A percentile compares a stretch with the other conserved stretches of the same genome.
These are phyloP conservation scores for Pythium coloratum DNA, from an alignment of 352 stramenopile genomes.

Conservation along the genomic window DNA sequence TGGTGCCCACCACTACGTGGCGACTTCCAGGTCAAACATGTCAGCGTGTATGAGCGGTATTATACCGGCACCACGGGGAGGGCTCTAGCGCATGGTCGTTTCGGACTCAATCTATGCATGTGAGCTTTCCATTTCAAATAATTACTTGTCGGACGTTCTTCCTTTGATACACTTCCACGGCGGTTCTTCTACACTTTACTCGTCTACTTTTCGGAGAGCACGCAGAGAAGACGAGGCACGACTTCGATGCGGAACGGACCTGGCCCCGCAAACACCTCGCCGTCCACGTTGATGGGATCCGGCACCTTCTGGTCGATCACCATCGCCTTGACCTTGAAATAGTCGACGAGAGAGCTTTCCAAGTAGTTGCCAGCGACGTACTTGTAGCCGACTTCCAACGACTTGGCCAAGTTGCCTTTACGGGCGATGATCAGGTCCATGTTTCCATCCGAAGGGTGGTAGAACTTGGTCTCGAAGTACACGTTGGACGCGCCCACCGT, in stretches of 20 bases:
- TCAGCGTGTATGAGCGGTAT: background rate
- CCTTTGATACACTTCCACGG: slow-evolving; percentile 1
- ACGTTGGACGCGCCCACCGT: slow-evolving; percentile 72
- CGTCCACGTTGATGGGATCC: slow-evolving; percentile 77
- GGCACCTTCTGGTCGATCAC: slow-evolving; percentile 63
- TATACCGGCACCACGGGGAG: no score
- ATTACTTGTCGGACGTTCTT: background rate
- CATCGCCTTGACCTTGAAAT: slow-evolving; percentile 79
- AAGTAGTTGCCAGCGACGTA: slow-evolving; percentile 62
- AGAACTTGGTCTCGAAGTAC: slow-evolving; percentile 81
- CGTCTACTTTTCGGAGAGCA: slow-evolving; percentile 75
- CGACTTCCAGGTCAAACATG: background rate
- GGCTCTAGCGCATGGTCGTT: background rate
- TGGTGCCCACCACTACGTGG: background rate
- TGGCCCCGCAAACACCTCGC: slow-evolving; percentile 61
- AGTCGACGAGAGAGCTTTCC: slow-evolving; percentile 57
- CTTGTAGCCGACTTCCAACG: slow-evolving; percentile 47
- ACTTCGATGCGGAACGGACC: slow-evolving; percentile 75
- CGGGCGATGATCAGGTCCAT: slow-evolving; percentile 76
- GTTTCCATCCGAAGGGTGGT: slow-evolving; percentile 77
- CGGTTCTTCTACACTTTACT: background rate
- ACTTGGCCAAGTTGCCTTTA: slow-evolving; percentile 47
- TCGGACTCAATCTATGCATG: background rate
- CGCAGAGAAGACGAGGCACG: slow-evolving; percentile 64
- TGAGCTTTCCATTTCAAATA: background rate